phyloP scores from a whole-genome alignment of 345 rosid species.

The Garcia nutans region DNA sequence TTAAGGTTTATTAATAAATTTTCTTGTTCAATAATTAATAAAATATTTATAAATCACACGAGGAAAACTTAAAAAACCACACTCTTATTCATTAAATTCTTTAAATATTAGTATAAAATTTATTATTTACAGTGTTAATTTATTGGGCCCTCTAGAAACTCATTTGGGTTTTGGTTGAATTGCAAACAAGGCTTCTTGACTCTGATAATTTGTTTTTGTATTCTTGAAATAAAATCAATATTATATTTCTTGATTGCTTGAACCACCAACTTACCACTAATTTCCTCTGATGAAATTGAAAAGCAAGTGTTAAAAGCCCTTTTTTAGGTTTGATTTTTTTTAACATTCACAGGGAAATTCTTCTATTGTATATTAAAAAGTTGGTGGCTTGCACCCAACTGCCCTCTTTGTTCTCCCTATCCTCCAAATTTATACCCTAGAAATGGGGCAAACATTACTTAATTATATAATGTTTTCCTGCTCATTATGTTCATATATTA shows the following conservation, averaged over 20 bases:
- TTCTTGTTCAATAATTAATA: too few relatives aligned
- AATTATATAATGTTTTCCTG: neutral
- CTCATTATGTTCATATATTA: neutral
- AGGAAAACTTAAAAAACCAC: too few relatives aligned
- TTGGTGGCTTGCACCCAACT: conserved; percentile 73
- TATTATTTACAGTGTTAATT: too few relatives aligned
- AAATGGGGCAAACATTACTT: neutral
- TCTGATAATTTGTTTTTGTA: neutral
- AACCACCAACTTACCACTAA: conserved; percentile 5
- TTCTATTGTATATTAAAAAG: conserved; percentile 21
- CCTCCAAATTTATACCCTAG: conserved; percentile 23
- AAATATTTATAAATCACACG: too few relatives aligned
- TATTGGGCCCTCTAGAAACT: too few relatives aligned
- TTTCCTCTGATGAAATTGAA: neutral
- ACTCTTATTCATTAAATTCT: too few relatives aligned
- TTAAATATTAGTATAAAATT: too few relatives aligned
- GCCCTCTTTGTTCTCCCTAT: conserved; percentile 36
- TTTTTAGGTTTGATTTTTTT: conserved; percentile 42
- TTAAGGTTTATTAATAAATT: too few relatives aligned
- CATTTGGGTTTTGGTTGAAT: neutral
- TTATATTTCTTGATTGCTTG: conserved; percentile 2
- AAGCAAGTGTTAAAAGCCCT: conserved; percentile 9
- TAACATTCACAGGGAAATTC: neutral
- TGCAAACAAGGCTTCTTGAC: neutral
- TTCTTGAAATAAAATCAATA: neutral